phyloP scores from a whole-genome alignment of 306 rosid species.

The Ceratonia siliqua region DNA sequence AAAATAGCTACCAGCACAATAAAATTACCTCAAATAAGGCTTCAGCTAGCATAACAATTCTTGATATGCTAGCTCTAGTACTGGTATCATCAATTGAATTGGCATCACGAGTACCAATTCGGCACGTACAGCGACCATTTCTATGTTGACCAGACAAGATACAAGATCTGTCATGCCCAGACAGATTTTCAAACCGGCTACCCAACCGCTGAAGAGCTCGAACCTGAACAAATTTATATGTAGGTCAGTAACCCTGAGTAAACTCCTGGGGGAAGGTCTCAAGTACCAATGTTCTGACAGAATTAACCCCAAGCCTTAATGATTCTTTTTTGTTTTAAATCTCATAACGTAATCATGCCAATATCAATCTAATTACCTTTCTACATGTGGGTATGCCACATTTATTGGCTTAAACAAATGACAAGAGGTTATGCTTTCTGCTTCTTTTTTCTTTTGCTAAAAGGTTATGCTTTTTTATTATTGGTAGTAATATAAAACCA shows the following conservation, averaged over 20 bases:
- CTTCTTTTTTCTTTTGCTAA: neutral
- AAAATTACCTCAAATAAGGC: constrained; percentile 92
- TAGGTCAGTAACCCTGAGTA: constrained; percentile 19
- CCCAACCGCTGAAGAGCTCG: constrained; percentile 99
- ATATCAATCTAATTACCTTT: constrained; percentile 1
- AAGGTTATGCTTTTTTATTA: neutral
- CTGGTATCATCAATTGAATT: constrained; percentile 64
- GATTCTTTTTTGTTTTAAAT: neutral
- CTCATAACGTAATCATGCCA: neutral
- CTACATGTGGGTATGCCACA: neutral
- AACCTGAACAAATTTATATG: constrained; percentile 59
- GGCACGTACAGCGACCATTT: constrained; percentile 89
- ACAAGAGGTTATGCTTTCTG: neutral
- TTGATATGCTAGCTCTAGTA: constrained; percentile 98
- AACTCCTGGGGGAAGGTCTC: neutral
- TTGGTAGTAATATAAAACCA: constrained; percentile 24
- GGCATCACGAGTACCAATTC: constrained; percentile 51
- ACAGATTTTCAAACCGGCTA: constrained; percentile 86
- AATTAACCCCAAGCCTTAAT: neutral
- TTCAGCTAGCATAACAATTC: constrained; percentile 98
- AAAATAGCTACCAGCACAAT: constrained; percentile 25
- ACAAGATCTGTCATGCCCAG: constrained; percentile 96
- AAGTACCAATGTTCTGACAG: neutral
- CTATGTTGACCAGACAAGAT: constrained; percentile 91
- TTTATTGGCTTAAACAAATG: neutral